Conservation (phyloP, 306 rosid species). For the Cotoneaster glaucophyllus region DNA sequence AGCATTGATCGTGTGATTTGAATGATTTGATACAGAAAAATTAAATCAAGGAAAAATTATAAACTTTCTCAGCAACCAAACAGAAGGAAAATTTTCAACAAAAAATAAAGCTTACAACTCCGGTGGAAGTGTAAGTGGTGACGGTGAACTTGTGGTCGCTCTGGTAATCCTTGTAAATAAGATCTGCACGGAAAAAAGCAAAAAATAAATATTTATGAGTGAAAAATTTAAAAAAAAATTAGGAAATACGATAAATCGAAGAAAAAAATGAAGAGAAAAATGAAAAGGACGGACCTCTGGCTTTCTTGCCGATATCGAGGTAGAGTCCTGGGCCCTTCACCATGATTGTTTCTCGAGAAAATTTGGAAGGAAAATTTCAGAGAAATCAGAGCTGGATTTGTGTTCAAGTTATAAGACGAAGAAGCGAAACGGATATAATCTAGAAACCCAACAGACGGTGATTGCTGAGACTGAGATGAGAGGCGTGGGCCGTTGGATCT, state of each 20-base stretch:
- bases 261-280: background rate
- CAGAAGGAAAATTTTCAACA: background rate
- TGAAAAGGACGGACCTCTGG: constrained; percentile 49
- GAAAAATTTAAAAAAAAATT: background rate
- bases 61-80: constrained; percentile 12
- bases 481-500: constrained; percentile 34
- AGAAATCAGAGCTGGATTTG: background rate
- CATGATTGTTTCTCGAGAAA: constrained; percentile 48
- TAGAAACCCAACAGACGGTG: constrained; percentile 26
- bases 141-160: constrained; percentile 87
- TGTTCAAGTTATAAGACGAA: background rate
- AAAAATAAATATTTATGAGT: background rate
- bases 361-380: constrained; percentile 5
- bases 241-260: background rate
- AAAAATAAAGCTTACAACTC: constrained; percentile 47
- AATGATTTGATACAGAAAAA: background rate
- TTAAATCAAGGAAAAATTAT: no score
- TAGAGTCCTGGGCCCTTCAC: constrained; percentile 97
- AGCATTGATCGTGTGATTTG: background rate
- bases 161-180: constrained; percentile 88
- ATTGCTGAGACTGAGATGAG: background rate
- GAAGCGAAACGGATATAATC: background rate
- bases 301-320: constrained; percentile 82
- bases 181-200: constrained; percentile 34
- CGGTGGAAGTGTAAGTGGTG: constrained; percentile 62